Evolutionary conservation across 2,329 filamentous ascomycete species (phyloP).

Genomic region (Samsoniella hepiali): DNA sequence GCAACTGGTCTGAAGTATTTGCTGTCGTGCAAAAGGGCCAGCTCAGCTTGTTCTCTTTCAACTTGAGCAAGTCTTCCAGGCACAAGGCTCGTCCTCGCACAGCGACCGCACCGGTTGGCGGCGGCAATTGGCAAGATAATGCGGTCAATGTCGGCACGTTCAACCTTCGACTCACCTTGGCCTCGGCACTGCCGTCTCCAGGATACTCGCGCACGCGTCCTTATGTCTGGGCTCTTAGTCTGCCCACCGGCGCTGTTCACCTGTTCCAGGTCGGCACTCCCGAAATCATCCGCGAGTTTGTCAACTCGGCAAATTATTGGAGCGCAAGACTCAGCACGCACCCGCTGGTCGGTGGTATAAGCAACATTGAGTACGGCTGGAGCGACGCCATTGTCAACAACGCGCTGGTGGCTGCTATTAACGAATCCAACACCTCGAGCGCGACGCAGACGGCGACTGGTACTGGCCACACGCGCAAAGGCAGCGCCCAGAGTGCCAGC

Average conservation of each 20-base stretch:
- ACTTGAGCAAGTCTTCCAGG: constrained; percentile 70
- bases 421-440: constrained; percentile 37
- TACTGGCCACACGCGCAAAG: constrained; percentile 37
- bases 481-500: constrained; percentile 50
- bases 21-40: constrained; percentile 94
- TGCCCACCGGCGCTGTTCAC: constrained; percentile 91
- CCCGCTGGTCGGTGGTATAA: constrained; percentile 86
- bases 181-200: constrained; percentile 81
- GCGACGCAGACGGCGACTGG: constrained; percentile 27
- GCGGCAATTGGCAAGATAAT: constrained; percentile 97
- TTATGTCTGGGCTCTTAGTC: constrained; percentile 88
- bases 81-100: constrained; percentile 59
- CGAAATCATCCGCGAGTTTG: constrained; percentile 92
- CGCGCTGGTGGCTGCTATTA: constrained; percentile 50
- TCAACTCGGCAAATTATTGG: constrained; percentile 96
- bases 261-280: constrained; percentile 97
- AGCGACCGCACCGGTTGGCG: constrained; percentile 59
- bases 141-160: constrained; percentile 87
- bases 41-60: constrained; percentile 92
- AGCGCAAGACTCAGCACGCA: constrained; percentile 91
- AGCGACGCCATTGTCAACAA: constrained; percentile 75
- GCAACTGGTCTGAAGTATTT: constrained; percentile 93
- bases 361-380: constrained; percentile 98
- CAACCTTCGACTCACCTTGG: constrained; percentile 84
- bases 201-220: constrained; percentile 89